Base-by-base conservation (phyloP, 2,329 filamentous ascomycete genomes). In the Penicillium frequentans region DNA sequence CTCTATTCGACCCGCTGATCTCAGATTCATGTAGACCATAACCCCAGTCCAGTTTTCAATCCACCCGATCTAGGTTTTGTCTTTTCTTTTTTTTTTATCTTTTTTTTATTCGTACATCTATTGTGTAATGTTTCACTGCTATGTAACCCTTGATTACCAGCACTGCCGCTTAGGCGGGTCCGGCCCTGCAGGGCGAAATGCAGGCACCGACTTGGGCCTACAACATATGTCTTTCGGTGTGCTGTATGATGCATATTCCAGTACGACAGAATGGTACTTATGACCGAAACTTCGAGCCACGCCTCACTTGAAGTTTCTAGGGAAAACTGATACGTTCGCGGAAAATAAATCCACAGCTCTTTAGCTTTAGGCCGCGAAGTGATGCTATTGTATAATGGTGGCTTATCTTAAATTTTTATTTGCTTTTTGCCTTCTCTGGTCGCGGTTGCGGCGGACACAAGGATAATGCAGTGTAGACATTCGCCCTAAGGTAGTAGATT, bases 401-500 rank as follows among this genome's bases (percentile, higher is more conserved):
- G n/a, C 47, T 37, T 33, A 24, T 33, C 5, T 16, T 33, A 3
- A 3, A 16, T 33, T 33, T 35, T 23, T 19, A 11, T 50, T 37
- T 42, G 16, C 16, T 39, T 27, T 50, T 50, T 42, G 48, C 33
- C 26, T 50, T 39, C 26, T 37, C 35, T 42, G 16, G 33, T 54
- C 33, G 62, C 64, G 64, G 58, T 55, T 66, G 61, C 46, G 59
- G 64, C 64, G 63, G 61, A 62, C 63, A 64, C 54, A 56, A 62
- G 61, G 61, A 59, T 60, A 62, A 60, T 52, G 31, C 51, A 37
- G 49, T 26, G 5, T 31, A 33, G n/a, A 35, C n/a, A 19, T 9
- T 39, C 31, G 31, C 31, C 31, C 31, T 16, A 33, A 33, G 13
- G 31, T 14, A 33, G 31, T 33, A 33, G 14, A 7, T 33, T 1